Base-by-base conservation (phyloP, 176 grass and related monocot genomes). In the Triticum dicoccoides region DNA sequence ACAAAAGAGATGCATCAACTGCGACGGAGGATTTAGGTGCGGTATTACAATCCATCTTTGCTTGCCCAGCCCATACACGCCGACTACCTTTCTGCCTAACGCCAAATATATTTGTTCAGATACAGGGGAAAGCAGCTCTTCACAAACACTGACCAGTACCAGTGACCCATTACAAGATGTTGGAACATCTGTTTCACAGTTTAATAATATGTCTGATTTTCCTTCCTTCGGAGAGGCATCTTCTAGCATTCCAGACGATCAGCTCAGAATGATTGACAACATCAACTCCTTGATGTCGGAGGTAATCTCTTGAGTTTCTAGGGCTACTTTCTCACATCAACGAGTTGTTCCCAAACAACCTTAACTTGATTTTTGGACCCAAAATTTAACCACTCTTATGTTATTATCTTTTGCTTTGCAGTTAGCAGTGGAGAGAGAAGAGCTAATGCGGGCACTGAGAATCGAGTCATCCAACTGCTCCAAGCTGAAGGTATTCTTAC, bases 381-480 rank as follows among this genome's bases (percentile, higher is more conserved):
- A 75, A 27, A 68, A 84, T 59, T 8, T 41, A 67, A 61, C 61
- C 25, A 12, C 64, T 52, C 27, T 89, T 86, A 71, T 81, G 39
- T 25, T 45, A 67, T 2, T 5, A 23, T 61, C 38, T 66, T 73
- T 80, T 54, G 14, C 64, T 82, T 88, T 90, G 61, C 94, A 99
- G 97, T 89, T 99, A 78, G 87, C 94, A 69, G 92, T 99, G 89
- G 97, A 99, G 89, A 97, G 94, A 91, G 97, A 95, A 35, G 94
- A 94, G 87, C 74, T 99, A 82, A 79, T 94, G 77, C 89, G 78
- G 61, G 97, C 89, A 75, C 47, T 99, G 74, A 99, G 89, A 92
- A 97, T 99, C 5, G 94, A 97, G 65, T 99, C 94, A 67, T 95
- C 94, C 59, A 99, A 99, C 91, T 99, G 97, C 87, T 95, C 92